A percentile compares a stretch with the other conserved stretches of the same genome.
These are phyloP conservation scores for Cercophora scortea DNA, from an alignment of 495 filamentous ascomycete genomes.

Conservation along the genomic window DNA sequence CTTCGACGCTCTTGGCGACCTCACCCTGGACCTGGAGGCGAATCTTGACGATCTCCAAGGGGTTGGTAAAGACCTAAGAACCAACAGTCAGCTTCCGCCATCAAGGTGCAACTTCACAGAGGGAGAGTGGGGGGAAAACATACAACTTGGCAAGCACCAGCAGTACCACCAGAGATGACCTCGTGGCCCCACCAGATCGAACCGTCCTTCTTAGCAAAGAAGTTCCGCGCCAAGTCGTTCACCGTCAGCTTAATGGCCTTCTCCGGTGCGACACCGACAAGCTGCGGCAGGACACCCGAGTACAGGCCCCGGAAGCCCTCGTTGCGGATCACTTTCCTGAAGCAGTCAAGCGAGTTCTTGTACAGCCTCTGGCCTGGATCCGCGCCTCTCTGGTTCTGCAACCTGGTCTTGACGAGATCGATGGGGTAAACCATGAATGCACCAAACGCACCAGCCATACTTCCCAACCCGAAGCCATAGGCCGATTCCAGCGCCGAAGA, in stretches of 20 bases:
- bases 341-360: constrained; percentile 93
- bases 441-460: constrained; percentile 88
- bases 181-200: constrained; percentile 67
- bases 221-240: constrained; percentile 80
- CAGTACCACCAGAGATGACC: constrained; percentile 79
- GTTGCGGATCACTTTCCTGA: constrained; percentile 82
- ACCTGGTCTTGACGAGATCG: constrained; percentile 94
- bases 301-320: constrained; percentile 87
- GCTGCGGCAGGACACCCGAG: constrained; percentile 87
- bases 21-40: constrained; percentile 96
- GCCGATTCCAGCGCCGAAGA: constrained; percentile 64
- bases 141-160: constrained; percentile 95
- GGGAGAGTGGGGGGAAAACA: constrained; percentile 30
- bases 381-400: constrained; percentile 89
- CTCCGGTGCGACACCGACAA: constrained; percentile 94
- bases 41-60: constrained; percentile 98
- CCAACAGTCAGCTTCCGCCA: constrained; percentile 9
- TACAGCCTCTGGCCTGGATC: constrained; percentile 82
- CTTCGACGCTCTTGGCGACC: constrained; percentile 80
- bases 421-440: constrained; percentile 99
- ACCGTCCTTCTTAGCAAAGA: constrained; percentile 68
- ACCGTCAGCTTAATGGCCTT: constrained; percentile 99
- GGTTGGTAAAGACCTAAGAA: constrained; percentile 83
- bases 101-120: not conserved
- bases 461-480: constrained; percentile 84